Conservation (phyloP, 1,139 yeast genomes). For the Yamadazyma membranifaciens region DNA sequence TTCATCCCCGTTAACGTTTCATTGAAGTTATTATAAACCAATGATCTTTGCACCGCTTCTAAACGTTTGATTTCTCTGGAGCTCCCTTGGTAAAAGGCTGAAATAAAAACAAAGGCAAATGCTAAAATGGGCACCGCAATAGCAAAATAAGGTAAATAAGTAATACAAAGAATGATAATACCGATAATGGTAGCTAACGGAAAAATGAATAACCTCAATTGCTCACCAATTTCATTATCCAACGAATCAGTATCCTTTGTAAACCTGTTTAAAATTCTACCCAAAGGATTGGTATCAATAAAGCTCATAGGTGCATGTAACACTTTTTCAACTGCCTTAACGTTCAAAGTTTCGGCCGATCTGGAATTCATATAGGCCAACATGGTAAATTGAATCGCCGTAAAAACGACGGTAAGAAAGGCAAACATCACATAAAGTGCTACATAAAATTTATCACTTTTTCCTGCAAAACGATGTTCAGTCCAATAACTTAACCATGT, state of each 20-base stretch:
- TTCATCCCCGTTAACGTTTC: conserved; percentile 47
- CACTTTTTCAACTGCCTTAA: conserved; percentile 34
- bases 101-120: conserved; percentile 28
- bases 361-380: conserved; percentile 53
- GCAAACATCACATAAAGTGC: conserved; percentile 34
- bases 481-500: conserved; percentile 43
- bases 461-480: conserved; percentile 25
- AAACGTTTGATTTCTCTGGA: conserved; percentile 45
- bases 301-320: conserved; percentile 47
- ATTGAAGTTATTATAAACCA: conserved; percentile 46
- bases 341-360: conserved; percentile 37
- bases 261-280: conserved; percentile 55
- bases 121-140: conserved; percentile 43
- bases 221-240: conserved; percentile 48
- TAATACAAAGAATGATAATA: conserved; percentile 40
- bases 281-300: conserved; percentile 46
- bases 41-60: conserved; percentile 45
- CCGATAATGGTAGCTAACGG: conserved; percentile 43
- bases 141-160: conserved; percentile 48
- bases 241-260: conserved; percentile 48
- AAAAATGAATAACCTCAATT: conserved; percentile 39
- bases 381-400: conserved; percentile 51
- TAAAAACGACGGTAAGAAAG: conserved; percentile 44
- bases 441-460: conserved; percentile 28
- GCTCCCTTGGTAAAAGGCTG: conserved; percentile 43